Percentiles rank a stretch among this genome's conserved stretches.
phyloP scores from a whole-genome alignment of 2,329 filamentous ascomycete species.

The Diaporthe nobilis region DNA sequence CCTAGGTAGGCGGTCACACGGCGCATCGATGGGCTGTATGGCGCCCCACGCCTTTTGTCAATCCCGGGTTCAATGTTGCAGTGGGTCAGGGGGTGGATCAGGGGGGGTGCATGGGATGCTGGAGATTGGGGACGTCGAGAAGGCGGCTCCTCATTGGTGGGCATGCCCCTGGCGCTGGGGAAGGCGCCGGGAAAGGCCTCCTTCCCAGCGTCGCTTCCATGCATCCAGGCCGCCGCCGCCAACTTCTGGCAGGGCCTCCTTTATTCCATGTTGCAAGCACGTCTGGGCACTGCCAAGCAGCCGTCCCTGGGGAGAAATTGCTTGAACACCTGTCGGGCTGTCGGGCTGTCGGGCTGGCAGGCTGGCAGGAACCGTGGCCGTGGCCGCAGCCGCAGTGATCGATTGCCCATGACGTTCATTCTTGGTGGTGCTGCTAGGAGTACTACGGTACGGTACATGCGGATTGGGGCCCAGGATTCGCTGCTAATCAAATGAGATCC shows the following conservation, averaged over 20 bases:
- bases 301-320: conserved; percentile 31
- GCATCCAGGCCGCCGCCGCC: conserved; percentile 30
- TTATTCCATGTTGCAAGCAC: conserved; percentile 24
- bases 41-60: conserved; percentile 20
- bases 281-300: conserved; percentile 27
- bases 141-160: conserved; percentile 20
- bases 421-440: not conserved
- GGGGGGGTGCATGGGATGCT: conserved; percentile 29
- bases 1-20: conserved; percentile 10
- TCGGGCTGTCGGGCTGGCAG: not conserved
- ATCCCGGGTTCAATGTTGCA: conserved; percentile 25
- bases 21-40: conserved; percentile 15
- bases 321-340: conserved; percentile 17
- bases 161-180: conserved; percentile 20
- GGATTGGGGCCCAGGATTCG: conserved; percentile 19
- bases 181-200: conserved; percentile 25
- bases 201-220: conserved; percentile 31
- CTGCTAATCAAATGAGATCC: conserved; percentile 36
- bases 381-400: conserved; percentile 13
- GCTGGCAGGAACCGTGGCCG: conserved; percentile 3
- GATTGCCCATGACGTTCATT: conserved; percentile 21
- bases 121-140: conserved; percentile 35
- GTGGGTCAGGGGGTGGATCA: conserved; percentile 39
- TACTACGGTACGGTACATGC: not conserved
- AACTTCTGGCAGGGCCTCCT: conserved; percentile 29